phyloP scores from a whole-genome alignment of 495 filamentous ascomycete species.

The Lasiosphaeria hispida region DNA sequence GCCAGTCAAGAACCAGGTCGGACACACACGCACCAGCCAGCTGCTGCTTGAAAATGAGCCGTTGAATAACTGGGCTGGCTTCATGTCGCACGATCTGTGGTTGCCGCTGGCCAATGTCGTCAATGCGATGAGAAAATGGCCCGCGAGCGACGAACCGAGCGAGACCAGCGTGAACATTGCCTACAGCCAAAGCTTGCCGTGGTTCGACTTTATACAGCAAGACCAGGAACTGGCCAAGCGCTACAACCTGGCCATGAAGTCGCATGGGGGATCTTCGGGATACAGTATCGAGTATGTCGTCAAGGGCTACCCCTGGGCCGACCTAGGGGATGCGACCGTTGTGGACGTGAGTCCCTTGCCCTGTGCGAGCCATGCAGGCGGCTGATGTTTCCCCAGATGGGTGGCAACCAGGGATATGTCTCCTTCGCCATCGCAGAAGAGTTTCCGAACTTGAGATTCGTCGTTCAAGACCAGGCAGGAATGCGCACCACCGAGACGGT shows the following conservation, averaged over 20 bases:
- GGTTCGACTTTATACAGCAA: slow-evolving; percentile 33
- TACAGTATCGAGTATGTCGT: slow-evolving; percentile 20
- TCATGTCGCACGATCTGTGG: slow-evolving; percentile 40
- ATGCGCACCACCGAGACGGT: slow-evolving; percentile 24
- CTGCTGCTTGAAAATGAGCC: slow-evolving; percentile 33
- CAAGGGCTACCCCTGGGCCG: slow-evolving; percentile 27
- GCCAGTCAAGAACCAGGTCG: slow-evolving; percentile 34
- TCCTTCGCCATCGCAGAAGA: slow-evolving; percentile 25
- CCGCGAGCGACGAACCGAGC: slow-evolving; percentile 32
- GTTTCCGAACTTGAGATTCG: slow-evolving; percentile 21
- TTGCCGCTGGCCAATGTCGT: slow-evolving; percentile 24
- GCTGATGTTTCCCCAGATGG: slow-evolving; percentile 14
- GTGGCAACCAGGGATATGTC: slow-evolving; percentile 29
- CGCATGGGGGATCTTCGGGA: slow-evolving; percentile 22
- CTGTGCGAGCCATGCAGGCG: not conserved
- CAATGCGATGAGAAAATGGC: slow-evolving; percentile 31
- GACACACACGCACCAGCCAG: slow-evolving; percentile 35
- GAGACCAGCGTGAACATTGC: slow-evolving; percentile 42
- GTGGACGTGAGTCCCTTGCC: slow-evolving; percentile 18
- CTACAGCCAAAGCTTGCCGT: slow-evolving; percentile 32
- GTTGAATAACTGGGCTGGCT: slow-evolving; percentile 39
- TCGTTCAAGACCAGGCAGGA: slow-evolving; percentile 27
- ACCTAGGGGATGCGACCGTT: slow-evolving; percentile 17
- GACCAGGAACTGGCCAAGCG: slow-evolving; percentile 17
- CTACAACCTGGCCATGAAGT: slow-evolving; percentile 28